Percentiles rank a stretch among this genome's conserved stretches.
These are phyloP conservation scores for Linum trigynum DNA, from an alignment of 345 rosid genomes.

Conservation along the genomic window DNA sequence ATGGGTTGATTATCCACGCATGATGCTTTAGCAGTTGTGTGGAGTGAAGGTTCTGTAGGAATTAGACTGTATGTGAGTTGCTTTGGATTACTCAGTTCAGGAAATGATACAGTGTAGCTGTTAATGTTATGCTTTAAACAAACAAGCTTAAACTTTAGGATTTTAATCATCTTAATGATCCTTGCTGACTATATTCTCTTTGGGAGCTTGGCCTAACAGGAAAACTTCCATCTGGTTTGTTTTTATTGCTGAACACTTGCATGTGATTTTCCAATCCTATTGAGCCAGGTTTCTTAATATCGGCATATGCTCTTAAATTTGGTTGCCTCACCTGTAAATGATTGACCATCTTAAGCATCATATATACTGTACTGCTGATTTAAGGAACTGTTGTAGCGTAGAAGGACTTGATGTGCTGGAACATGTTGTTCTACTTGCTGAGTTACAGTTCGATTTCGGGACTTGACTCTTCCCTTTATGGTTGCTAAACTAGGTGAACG, in stretches of 20 bases:
- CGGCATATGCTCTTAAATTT: no score
- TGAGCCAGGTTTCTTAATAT: no score
- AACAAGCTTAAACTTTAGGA: no score
- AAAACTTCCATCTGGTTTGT: neutral
- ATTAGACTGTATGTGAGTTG: neutral
- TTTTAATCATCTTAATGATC: no score
- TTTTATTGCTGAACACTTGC: neutral
- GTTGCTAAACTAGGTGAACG: slow-evolving; percentile 53
- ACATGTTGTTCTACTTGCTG: neutral
- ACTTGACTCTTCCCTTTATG: neutral
- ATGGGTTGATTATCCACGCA: no score
- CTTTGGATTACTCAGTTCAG: neutral
- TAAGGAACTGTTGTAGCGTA: neutral
- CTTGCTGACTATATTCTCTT: no score
- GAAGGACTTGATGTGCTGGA: neutral
- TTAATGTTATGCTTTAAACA: no score
- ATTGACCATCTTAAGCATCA: neutral
- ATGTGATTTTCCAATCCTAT: no score
- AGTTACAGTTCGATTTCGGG: neutral
- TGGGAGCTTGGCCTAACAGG: no score
- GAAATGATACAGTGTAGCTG: no score
- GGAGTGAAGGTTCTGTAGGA: no score
- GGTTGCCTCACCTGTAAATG: neutral
- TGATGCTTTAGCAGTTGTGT: no score
- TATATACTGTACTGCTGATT: neutral